A percentile compares a stretch with the other conserved stretches of the same genome.
Evolutionary conservation across 345 rosid species (phyloP).

Genomic region (Populus nigra): DNA sequence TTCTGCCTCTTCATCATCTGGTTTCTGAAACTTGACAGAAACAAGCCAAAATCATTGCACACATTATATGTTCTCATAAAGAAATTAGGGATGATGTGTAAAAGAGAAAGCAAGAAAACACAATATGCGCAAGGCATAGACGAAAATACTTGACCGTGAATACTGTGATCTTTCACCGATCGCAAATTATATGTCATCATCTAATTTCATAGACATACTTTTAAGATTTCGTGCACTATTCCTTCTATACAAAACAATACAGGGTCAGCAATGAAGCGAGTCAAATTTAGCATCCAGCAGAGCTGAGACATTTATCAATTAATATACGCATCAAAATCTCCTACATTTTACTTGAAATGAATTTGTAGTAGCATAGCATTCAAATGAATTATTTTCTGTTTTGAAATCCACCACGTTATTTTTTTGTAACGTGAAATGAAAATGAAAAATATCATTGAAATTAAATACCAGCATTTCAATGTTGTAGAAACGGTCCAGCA

Average conservation of each 20-base stretch:
- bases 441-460: not conserved
- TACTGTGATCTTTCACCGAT: not conserved
- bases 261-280: not conserved
- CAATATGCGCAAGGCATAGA: not conserved
- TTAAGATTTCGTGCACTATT: not conserved
- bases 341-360: not conserved
- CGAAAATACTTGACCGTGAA: not conserved
- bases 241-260: not conserved
- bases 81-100: not conserved
- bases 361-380: not conserved
- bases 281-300: not conserved
- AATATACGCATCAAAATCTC: not conserved
- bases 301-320: no score
- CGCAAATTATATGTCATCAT: not conserved
- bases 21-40: slow-evolving; percentile 49
- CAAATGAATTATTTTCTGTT: not conserved
- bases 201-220: not conserved
- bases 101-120: not conserved
- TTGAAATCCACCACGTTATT: not conserved
- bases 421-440: not conserved
- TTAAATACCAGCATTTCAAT: slow-evolving; percentile 79
- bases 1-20: slow-evolving; percentile 84
- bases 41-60: not conserved
- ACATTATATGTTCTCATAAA: not conserved
- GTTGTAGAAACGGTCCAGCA: slow-evolving; percentile 92